Conservation (phyloP, 495 filamentous ascomycete genomes). For the Pyrenula massariospora region DNA sequence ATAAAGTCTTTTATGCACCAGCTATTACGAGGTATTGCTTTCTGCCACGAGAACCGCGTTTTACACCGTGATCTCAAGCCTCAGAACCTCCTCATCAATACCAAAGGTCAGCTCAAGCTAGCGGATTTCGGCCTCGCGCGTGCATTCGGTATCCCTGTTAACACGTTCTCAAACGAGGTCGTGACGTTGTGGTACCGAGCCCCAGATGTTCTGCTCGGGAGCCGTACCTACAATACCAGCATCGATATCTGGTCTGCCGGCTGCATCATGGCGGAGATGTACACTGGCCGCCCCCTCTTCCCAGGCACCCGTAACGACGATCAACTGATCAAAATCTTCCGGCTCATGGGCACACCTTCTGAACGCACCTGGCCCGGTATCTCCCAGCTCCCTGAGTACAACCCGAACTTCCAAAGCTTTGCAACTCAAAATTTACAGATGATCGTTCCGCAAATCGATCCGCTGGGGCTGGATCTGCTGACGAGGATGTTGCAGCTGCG, state of each 20-base stretch:
- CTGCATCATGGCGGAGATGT: constrained; percentile 99
- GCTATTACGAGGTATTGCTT: constrained; percentile 84
- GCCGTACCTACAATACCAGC: constrained; percentile 87
- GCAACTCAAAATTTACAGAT: constrained; percentile 80
- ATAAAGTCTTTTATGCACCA: constrained; percentile 99
- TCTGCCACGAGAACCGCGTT: constrained; percentile 92
- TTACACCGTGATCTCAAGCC: constrained; percentile 94
- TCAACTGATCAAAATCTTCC: constrained; percentile 90
- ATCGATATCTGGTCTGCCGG: constrained; percentile 98
- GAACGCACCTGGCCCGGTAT: constrained; percentile 91
- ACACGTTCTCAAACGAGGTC: constrained; percentile 96
- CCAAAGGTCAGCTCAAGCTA: constrained; percentile 82
- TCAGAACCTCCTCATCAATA: constrained; percentile 91
- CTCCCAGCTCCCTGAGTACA: constrained; percentile 84
- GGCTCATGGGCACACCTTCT: constrained; percentile 90
- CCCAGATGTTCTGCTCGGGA: constrained; percentile 83
- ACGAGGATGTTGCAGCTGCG: constrained; percentile 84
- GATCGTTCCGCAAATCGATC: constrained; percentile 85
- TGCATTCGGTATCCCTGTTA: constrained; percentile 93
- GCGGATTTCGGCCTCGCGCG: constrained; percentile 88
- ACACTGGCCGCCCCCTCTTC: constrained; percentile 84
- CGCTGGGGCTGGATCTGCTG: constrained; percentile 71
- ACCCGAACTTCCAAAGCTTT: constrained; percentile 83
- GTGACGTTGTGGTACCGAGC: constrained; percentile 96
- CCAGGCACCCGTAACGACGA: constrained; percentile 95